Base-by-base conservation (phyloP, 1,284 basidiomycete species). In the Flammula alnicola region DNA sequence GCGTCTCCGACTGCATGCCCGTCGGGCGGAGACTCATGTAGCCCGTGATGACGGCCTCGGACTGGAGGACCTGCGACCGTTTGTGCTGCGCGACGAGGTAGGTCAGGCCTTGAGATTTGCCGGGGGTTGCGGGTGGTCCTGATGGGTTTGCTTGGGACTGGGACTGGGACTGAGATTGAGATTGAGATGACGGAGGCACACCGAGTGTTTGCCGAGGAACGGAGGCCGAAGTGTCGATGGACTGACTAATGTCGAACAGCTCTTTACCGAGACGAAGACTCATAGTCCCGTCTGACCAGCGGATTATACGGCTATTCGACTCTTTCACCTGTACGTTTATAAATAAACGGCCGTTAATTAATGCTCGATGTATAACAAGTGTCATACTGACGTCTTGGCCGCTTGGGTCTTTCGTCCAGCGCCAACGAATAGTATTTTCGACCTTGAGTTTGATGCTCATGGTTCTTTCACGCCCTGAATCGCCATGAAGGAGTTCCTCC, bases 61-160 rank as follows among this genome's bases (percentile, higher is more conserved):
- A 80, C 68, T 95, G 92, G 31, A 95, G 77, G 16, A 96, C 83
- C 55, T 89, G 84, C 5, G 89, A 89, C 42, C 88, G 85, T 61
- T 89, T 87, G 72, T 96, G 93, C 60, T 95, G 92, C 9, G 93
- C 91, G 53, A 94, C 91, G 52, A 95, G 84, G 70, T 95, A 96
- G 6, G 91, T 91, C 33, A 92, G 74, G 22, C 89, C 88, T 59
- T 90, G 84, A 9, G 79, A 75, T 63, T 79, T 84, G 27, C 55
- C 59, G 22, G 59, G 44, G 10, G 58, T 52, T 14, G 37, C 39
- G 19, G 51, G 35, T 3, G 50, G 25, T 6, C 20, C 35, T 0
- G 59, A 36, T 29, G 63, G 64, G 11, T 58, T 58, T 43, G 73
- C 61, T 47, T 73, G 71, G 7, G 73, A 63, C 47, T 74, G 72